Evolutionary conservation across 768 basidiomycete genomes (phyloP).

Genomic region (Auriscalpium vulgare): DNA sequence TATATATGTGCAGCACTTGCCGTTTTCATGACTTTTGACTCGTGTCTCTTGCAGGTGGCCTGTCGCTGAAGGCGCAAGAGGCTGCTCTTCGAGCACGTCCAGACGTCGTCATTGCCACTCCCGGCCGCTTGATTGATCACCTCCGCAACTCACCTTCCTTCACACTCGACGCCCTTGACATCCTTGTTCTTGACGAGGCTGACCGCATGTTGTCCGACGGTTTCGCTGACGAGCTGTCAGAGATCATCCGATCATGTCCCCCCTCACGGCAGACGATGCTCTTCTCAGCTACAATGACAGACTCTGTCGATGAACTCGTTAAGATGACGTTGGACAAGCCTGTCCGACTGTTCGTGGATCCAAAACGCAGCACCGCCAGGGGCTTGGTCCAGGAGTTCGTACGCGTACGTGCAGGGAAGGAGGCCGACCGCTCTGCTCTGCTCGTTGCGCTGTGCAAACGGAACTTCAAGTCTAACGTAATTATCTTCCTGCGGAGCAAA

Average conservation of each 20-base stretch:
- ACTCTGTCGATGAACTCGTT: conserved; percentile 89
- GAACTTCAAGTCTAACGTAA: conserved; percentile 75
- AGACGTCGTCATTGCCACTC: conserved; percentile 93
- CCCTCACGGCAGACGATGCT: conserved; percentile 91
- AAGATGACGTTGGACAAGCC: conserved; percentile 90
- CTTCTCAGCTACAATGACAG: conserved; percentile 98
- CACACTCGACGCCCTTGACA: conserved; percentile 84
- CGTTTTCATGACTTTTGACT: conserved; percentile 5
- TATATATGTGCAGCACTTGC: conserved; percentile 2
- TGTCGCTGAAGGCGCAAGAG: conserved; percentile 92
- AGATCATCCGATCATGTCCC: conserved; percentile 90
- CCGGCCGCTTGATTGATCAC: conserved; percentile 90
- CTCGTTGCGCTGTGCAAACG: conserved; percentile 81
- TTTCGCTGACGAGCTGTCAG: conserved; percentile 88
- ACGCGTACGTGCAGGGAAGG: conserved; percentile 75
- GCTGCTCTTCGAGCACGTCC: conserved; percentile 76
- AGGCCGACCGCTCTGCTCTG: conserved; percentile 66
- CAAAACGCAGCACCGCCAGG: conserved; percentile 78
- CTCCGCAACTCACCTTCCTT: conserved; percentile 93
- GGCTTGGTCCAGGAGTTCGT: conserved; percentile 93
- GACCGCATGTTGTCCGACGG: conserved; percentile 96
- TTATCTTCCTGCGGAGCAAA: conserved; percentile 95
- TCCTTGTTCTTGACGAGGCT: conserved; percentile 94
- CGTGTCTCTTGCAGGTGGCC: conserved; percentile 52
- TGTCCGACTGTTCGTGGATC: conserved; percentile 91